Percentiles rank a stretch among this genome's conserved stretches.
These are phyloP conservation scores for Ganoderma sp. DNA, from an alignment of 1,284 basidiomycete species.

Conservation along the genomic window DNA sequence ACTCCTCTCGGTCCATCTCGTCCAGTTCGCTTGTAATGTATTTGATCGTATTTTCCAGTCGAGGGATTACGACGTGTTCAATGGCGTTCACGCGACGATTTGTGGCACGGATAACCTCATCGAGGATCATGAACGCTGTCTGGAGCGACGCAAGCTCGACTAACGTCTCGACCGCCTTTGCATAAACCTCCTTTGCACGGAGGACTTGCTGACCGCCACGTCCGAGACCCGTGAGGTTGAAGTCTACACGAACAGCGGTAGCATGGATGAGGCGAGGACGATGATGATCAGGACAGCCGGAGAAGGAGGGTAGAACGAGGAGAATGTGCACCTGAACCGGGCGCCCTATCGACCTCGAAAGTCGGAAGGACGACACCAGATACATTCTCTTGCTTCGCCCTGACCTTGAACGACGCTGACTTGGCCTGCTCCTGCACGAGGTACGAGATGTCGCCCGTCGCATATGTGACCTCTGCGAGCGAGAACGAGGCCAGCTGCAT, in stretches of 20 bases:
- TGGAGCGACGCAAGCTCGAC: slow-evolving; percentile 97
- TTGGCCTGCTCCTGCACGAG: slow-evolving; percentile 92
- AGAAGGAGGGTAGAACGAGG: background rate
- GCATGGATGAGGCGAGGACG: background rate
- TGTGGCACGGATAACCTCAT: slow-evolving; percentile 98
- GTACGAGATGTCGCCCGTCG: slow-evolving; percentile 97
- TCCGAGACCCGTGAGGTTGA: slow-evolving; percentile 97
- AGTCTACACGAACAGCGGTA: slow-evolving; percentile 62
- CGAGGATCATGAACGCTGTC: slow-evolving; percentile 98
- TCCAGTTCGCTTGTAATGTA: slow-evolving; percentile 96
- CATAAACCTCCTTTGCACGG: slow-evolving; percentile 93
- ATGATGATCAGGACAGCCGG: background rate
- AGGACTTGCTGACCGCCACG: slow-evolving; percentile 97
- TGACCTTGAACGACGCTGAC: slow-evolving; percentile 91
- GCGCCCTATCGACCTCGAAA: slow-evolving; percentile 88
- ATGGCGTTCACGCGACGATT: slow-evolving; percentile 99
- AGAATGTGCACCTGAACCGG: slow-evolving; percentile 72
- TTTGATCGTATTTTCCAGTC: slow-evolving; percentile 96
- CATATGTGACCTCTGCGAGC: slow-evolving; percentile 97
- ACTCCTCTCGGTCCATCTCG: slow-evolving; percentile 98
- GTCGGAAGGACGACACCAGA: slow-evolving; percentile 97
- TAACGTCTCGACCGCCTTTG: slow-evolving; percentile 95
- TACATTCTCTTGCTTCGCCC: slow-evolving; percentile 97
- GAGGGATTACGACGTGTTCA: slow-evolving; percentile 96
- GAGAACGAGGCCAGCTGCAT: slow-evolving; percentile 99